These are phyloP conservation scores for Trichoderma atrobrunneum DNA, from an alignment of 2,329 filamentous ascomycete genomes.

Conservation along the genomic window DNA sequence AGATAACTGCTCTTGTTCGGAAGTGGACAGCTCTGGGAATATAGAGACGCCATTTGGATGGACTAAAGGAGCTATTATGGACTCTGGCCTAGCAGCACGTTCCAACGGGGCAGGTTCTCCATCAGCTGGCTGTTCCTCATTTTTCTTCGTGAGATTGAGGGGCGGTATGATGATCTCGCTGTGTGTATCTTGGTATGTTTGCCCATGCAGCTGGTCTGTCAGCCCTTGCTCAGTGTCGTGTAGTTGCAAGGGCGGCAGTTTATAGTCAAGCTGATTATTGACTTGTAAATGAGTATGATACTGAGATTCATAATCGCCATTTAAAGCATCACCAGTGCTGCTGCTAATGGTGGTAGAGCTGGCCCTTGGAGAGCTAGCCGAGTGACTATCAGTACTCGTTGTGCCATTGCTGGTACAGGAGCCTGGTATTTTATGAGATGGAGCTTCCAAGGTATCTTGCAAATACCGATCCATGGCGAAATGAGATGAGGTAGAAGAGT, in stretches of 20 bases:
- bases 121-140: neutral
- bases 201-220: neutral
- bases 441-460: neutral
- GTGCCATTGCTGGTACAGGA: neutral
- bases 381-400: neutral
- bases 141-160: neutral
- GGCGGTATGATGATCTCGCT: neutral
- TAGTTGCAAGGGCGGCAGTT: neutral
- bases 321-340: neutral
- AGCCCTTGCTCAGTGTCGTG: neutral
- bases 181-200: neutral
- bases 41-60: slow-evolving; percentile 39
- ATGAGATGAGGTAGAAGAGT: neutral
- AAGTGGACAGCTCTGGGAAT: slow-evolving; percentile 36
- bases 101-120: neutral
- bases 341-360: neutral
- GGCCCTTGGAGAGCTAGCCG: neutral
- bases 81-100: slow-evolving; percentile 7
- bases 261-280: neutral
- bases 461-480: neutral
- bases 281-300: neutral
- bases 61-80: slow-evolving; percentile 32
- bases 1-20: slow-evolving; percentile 37
- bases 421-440: neutral
- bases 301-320: neutral